Base-by-base conservation (phyloP, 2,329 filamentous ascomycete genomes). In the Ophiostoma piceae region DNA sequence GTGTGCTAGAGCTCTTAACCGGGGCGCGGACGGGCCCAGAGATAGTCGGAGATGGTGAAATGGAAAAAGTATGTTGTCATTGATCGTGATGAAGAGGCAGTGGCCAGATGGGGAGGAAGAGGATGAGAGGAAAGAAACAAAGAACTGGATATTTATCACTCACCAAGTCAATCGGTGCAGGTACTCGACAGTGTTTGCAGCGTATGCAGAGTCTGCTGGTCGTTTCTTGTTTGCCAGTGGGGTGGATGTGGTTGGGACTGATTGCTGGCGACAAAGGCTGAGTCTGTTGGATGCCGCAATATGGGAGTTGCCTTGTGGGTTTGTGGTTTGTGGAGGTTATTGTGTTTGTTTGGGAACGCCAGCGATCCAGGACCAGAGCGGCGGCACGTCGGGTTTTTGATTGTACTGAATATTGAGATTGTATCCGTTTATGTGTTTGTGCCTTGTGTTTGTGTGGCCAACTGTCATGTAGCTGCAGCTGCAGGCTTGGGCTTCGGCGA, bases 61-160 rank as follows among this genome's bases (percentile, higher is more conserved):
- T 65, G 35, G 35, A 65, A 41, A 65, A 65, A 65, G 62, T 3
- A 39, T 65, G 62, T 39, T 37, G 60, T 64, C 60, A 39, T 64
- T 35, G 60, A 37, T 12, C 35, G 35, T 35, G 60, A 64, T n/a
- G 7, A 3, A 35, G 29, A 64, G 29, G 29, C 9, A 11, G 54
- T 29, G 8, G 26, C 19, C 11, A 29, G 32, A 37, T 64, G 29
- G 9, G 4, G 57, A 29, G 14, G 57, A 26, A 22, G 35, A 62
- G 14, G 22, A 12, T 29, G 26, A 29, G 26, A 29, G 26, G 26
- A 32, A 14, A 22, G 16, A 11, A 22, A 54, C 29, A 32, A 62
- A 16, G 57, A 32, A 32, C 22, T 35, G 2, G 8, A 35, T 35
- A 35, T 29, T 29, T 32, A 9, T 11, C 12, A 32, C 57, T n/a